Conservation (phyloP, 148 eudicot genomes). For the Diospyros lotus region DNA sequence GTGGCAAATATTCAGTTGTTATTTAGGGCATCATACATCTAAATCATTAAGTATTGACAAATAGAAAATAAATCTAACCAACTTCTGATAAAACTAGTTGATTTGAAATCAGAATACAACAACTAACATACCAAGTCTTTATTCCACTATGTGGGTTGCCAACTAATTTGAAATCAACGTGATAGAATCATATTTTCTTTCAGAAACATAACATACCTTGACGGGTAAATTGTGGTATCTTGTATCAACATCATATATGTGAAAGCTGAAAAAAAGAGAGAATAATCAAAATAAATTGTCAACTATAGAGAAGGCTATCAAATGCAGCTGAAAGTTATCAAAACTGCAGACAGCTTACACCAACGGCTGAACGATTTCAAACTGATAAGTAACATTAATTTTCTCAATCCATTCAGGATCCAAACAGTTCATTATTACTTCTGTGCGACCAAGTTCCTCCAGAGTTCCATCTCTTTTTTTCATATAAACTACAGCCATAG, state of each 20-base stretch:
- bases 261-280: conserved; percentile 53
- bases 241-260: conserved; percentile 77
- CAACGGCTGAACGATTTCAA: conserved; percentile 79
- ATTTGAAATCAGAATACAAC: too few species aligned
- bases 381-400: conserved; percentile 62
- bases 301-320: background rate
- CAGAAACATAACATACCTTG: conserved; percentile 43
- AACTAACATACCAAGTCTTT: too few species aligned
- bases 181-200: background rate
- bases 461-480: conserved; percentile 67
- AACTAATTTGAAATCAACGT: background rate
- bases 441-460: conserved; percentile 92
- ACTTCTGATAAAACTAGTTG: too few species aligned
- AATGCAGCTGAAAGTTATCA: background rate
- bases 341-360: conserved; percentile 40
- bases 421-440: conserved; percentile 77
- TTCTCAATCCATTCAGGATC: conserved; percentile 83
- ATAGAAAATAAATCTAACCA: background rate
- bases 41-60: too few species aligned
- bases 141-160: too few species aligned
- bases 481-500: conserved; percentile 79
- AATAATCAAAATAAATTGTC: conserved; percentile 10
- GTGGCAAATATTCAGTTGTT: too few species aligned
- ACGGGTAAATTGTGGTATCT: conserved; percentile 60
- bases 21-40: too few species aligned